Evolutionary conservation across 1,284 basidiomycete species (phyloP).

Genomic region (Puccinia horiana): DNA sequence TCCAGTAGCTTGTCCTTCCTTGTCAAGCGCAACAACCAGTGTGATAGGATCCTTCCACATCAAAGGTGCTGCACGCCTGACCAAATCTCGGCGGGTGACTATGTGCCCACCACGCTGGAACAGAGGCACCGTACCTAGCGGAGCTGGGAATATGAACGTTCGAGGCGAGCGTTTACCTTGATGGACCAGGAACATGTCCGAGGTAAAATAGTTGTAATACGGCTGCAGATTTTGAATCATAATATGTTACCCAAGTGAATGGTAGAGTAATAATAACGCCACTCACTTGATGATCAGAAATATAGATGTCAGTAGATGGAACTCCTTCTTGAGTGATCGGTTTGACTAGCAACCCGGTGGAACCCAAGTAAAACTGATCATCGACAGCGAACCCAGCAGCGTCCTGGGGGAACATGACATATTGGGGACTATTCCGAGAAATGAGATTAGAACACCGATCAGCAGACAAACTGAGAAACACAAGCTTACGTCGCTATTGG

Average conservation of each 20-base stretch:
- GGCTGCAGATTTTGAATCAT: slow-evolving; percentile 63
- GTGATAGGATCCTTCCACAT: slow-evolving; percentile 94
- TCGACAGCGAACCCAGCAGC: slow-evolving; percentile 80
- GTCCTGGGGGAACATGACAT: slow-evolving; percentile 86
- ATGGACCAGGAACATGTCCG: slow-evolving; percentile 34
- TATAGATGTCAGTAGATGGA: slow-evolving; percentile 74
- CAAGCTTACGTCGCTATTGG: slow-evolving; percentile 71
- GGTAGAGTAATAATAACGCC: not conserved
- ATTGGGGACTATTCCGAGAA: slow-evolving; percentile 73
- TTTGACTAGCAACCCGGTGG: slow-evolving; percentile 85
- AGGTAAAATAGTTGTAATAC: slow-evolving; percentile 90
- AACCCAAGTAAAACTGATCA: slow-evolving; percentile 90
- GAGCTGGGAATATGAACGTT: slow-evolving; percentile 72
- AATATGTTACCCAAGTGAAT: not conserved
- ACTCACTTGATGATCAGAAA: slow-evolving; percentile 77
- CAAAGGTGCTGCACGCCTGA: slow-evolving; percentile 77
- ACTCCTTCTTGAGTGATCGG: slow-evolving; percentile 78
- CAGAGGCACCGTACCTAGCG: slow-evolving; percentile 76
- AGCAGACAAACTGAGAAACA: not conserved
- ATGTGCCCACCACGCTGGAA: slow-evolving; percentile 91
- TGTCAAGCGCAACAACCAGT: slow-evolving; percentile 76
- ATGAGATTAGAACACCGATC: not conserved
- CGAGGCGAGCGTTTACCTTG: slow-evolving; percentile 56
- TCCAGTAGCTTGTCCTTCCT: slow-evolving; percentile 69
- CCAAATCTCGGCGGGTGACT: slow-evolving; percentile 79